phyloP scores from a whole-genome alignment of 176 grass and related monocot genomes.

The Oryza meridionalis region DNA sequence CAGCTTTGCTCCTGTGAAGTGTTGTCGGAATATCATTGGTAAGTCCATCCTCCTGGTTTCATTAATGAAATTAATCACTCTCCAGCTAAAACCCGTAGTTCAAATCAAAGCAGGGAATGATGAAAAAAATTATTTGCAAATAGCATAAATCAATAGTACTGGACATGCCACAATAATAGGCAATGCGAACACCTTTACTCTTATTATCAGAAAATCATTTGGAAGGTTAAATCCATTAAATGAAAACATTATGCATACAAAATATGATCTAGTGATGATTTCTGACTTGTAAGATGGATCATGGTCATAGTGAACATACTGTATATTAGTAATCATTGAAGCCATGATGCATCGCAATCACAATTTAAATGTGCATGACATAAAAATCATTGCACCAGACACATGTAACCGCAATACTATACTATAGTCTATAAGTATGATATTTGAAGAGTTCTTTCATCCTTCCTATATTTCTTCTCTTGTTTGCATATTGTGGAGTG shows the following conservation, averaged over 20 bases:
- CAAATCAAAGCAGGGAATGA: not conserved
- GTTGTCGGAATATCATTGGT: conserved; percentile 95
- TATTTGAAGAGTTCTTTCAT: not conserved
- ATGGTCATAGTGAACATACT: not conserved
- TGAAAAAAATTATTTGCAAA: not conserved
- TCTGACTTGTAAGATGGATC: not conserved
- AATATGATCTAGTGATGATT: not conserved
- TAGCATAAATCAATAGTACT: not conserved
- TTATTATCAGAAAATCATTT: not conserved
- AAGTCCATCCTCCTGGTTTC: conserved; percentile 78
- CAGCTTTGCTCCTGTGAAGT: conserved; percentile 97
- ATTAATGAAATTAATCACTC: conserved; percentile 31
- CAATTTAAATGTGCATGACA: not conserved
- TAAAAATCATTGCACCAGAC: not conserved
- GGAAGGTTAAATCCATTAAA: not conserved
- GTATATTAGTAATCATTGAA: not conserved
- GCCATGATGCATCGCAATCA: not conserved
- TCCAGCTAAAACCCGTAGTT: not conserved
- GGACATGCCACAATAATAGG: not conserved
- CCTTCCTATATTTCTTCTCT: not conserved
- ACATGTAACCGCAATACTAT: not conserved
- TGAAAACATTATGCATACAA: not conserved
- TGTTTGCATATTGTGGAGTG: not conserved
- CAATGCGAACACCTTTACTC: not conserved
- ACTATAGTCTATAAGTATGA: not conserved